Percentiles rank a stretch among this genome's conserved stretches.
Conservation (phyloP, 2,329 filamentous ascomycete species). For the Fusarium veterinarium region DNA sequence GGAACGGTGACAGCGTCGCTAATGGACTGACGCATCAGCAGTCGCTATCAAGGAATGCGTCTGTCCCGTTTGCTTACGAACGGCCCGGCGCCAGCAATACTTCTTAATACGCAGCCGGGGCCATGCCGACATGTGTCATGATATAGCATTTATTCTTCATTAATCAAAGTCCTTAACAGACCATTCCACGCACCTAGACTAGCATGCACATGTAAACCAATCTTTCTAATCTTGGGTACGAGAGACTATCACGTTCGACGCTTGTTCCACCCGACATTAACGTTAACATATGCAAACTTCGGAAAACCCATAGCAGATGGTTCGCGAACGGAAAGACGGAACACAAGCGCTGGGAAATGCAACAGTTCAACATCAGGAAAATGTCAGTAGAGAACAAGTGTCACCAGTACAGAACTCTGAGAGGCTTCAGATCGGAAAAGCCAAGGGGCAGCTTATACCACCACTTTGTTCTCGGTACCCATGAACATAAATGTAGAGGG, state of each 20-base stretch:
- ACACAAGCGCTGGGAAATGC: not conserved
- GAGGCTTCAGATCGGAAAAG: slow-evolving; percentile 1
- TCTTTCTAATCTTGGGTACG: slow-evolving; percentile 19
- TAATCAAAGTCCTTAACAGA: slow-evolving; percentile 42
- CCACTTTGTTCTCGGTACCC: slow-evolving; percentile 10
- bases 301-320: not conserved
- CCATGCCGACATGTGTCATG: slow-evolving; percentile 46
- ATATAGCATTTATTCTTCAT: slow-evolving; percentile 48
- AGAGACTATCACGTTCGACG: slow-evolving; percentile 14
- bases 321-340: not conserved
- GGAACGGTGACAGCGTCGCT: slow-evolving; percentile 23
- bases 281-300: not conserved
- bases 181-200: slow-evolving; percentile 18
- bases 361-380: not conserved
- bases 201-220: slow-evolving; percentile 26
- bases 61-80: slow-evolving; percentile 25
- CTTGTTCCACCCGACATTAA: not conserved
- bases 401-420: slow-evolving; percentile 1
- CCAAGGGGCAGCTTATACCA: slow-evolving; percentile 3
- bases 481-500: slow-evolving; percentile 31
- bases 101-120: slow-evolving; percentile 38
- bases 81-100: slow-evolving; percentile 31
- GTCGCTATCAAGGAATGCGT: not conserved
- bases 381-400: slow-evolving; percentile 2
- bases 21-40: not conserved